Evolutionary conservation across 2,329 filamentous ascomycete species (phyloP), one percentile per base, ranked within the genome.

Genomic region (Plectosphaerella cucumerina): DNA sequence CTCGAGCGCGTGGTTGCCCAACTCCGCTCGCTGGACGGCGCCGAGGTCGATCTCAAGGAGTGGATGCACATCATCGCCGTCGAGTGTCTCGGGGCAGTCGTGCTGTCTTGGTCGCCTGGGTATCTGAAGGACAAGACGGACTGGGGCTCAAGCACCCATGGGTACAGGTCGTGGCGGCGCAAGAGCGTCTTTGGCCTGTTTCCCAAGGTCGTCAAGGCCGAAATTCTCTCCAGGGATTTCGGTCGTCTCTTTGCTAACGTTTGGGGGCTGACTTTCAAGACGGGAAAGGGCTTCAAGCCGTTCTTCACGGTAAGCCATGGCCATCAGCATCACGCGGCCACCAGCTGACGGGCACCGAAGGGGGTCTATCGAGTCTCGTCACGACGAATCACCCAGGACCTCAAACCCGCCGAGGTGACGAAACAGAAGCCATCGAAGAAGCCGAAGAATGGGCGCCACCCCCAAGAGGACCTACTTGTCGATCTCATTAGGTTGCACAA

Each of bases 21-120:
- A 22, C 56, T 81, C 0, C 62, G 59, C 4, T 50, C 52, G 0
- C 58, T 77, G 1, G 44, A 67, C 1, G 74, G 73, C 0, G 57
- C 60, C 2, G 65, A 71, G 23, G 58, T 80, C 4, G 74, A 80
- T 50, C 58, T 81, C 17, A 75, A 74, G 47, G 72, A 78, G 49
- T 81, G 77, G 77, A 80, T 80, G 76, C 77, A 81, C 60, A 79
- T 81, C 50, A 65, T 78, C 17, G 71, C 70, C 1, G 75, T 81
- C 26, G 77, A 81, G 54, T 78, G 72, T 20, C 70, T 81, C 3
- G 71, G 74, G 1, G 75, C 75, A 1, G 61, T 71, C 2, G 76
- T 80, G 1, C 62, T 81, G 1, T 75, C 74, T 0, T 80, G 77
- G 77, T 78, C 77, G 0, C 77, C 77, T 0, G 71, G 73, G 0